Conservation (phyloP, 345 rosid species). For the Melastoma malabathricum region DNA sequence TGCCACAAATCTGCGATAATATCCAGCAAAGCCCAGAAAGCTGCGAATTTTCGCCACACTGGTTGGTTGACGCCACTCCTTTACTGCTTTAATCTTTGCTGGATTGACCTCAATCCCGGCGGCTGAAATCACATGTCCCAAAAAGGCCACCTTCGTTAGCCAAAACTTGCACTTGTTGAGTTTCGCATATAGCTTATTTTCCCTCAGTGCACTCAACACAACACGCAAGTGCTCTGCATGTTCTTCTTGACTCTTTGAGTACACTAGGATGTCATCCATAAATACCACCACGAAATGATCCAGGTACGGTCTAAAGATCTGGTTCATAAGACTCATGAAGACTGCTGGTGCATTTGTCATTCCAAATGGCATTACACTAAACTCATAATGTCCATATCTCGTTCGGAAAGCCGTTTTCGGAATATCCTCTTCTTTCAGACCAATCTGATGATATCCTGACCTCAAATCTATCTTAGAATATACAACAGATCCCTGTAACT, state of each 20-base stretch:
- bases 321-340: no score
- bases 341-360: no score
- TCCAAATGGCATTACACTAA: background rate
- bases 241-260: background rate
- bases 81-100: background rate
- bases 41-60: background rate
- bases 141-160: background rate
- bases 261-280: background rate
- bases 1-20: background rate
- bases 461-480: background rate
- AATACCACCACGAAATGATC: no score
- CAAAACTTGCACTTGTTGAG: background rate
- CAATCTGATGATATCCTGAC: background rate
- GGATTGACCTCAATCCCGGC: background rate
- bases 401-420: background rate
- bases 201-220: background rate
- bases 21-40: background rate
- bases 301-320: no score
- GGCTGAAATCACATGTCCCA: background rate
- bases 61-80: background rate
- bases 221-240: background rate
- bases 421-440: background rate
- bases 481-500: no score
- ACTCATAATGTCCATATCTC: background rate
- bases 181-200: background rate